Base-by-base conservation (phyloP, 352 stramenopile genomes). In the Phytophthora uliginosa region DNA sequence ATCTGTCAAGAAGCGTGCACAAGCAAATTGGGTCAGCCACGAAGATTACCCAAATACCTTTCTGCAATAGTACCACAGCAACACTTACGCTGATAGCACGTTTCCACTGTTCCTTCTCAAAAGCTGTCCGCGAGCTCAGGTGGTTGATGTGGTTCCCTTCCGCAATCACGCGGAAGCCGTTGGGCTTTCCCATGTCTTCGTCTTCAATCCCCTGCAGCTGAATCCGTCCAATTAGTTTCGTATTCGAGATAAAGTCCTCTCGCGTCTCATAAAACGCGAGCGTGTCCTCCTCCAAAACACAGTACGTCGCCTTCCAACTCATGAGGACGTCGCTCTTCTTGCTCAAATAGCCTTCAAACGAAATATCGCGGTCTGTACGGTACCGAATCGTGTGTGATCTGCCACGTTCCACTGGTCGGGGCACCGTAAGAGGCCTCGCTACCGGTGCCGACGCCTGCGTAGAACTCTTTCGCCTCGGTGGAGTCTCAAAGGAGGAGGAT, bases 101-200 rank as follows among this genome's bases (percentile, higher is more conserved):
- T 26, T 90, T 93, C 88, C 88, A 95, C 40, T 95, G 88, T 4
- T 94, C 86, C 50, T 91, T 92, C 54, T 95, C 88, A 59, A 94
- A 95, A 7, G 75, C 79, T 18, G 88, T 95, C 18, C 88, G 74
- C 6, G 88, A 95, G 63, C 84, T 91, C 26, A 95, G 45, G 38
- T 95, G 88, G 26, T 89, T 89, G 9, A 84, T 74, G 15, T 87
- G 86, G 47, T 90, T 84, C 1, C 88, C 88, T 67, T 94, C 86
- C 0, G 88, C 91, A 18, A 84, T 65, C 34, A 94, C 69, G 48
- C 80, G 77, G 66, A 95, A 94, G 7, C 86, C 83, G 38, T 94
- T 88, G 0, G 81, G 77, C 52, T 94, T 95, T 18, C 77, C 79
- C 33, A 82, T 82, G 48, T 81, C 67, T 69, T 94, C 89, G 45